Percentiles rank a stretch among this genome's conserved stretches.
phyloP scores from a whole-genome alignment of 2,329 filamentous ascomycete species.

The Annulohypoxylon truncatum region DNA sequence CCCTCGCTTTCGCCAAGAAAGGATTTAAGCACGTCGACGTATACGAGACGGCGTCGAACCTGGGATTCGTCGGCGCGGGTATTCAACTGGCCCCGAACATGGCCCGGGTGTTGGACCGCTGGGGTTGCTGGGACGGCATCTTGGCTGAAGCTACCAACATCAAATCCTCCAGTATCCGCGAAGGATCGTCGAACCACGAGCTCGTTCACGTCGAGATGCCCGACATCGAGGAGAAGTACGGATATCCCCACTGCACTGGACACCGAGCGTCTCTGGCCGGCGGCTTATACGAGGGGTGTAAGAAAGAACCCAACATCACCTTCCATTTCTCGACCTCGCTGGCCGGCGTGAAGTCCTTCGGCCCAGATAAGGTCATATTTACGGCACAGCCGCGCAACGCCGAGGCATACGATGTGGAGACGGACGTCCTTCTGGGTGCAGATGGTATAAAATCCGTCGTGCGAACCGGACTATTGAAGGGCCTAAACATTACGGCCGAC shows the following conservation, averaged over 20 bases:
- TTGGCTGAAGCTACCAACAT: conserved; percentile 77
- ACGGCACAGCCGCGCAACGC: conserved; percentile 68
- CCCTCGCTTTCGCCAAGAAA: conserved; percentile 78
- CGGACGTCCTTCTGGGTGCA: conserved; percentile 64
- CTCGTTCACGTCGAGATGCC: conserved; percentile 76
- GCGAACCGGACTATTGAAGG: conserved; percentile 65
- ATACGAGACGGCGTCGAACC: conserved; percentile 76
- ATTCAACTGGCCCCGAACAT: conserved; percentile 89
- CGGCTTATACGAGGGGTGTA: conserved; percentile 77
- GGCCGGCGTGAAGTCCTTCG: conserved; percentile 67
- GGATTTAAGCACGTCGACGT: conserved; percentile 80
- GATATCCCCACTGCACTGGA: conserved; percentile 82
- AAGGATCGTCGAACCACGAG: conserved; percentile 76
- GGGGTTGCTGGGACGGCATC: conserved; percentile 76
- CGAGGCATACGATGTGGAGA: conserved; percentile 64
- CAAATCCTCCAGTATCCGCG: conserved; percentile 77
- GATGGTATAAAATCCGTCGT: conserved; percentile 67
- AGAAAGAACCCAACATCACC: conserved; percentile 68
- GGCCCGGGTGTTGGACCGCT: conserved; percentile 76
- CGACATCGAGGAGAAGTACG: conserved; percentile 75
- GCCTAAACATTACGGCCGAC: conserved; percentile 62
- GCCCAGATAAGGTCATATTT: conserved; percentile 67
- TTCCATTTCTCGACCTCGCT: conserved; percentile 75
- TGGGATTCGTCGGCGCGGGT: conserved; percentile 86
- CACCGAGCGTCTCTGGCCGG: conserved; percentile 79